Evolutionary conservation across 495 filamentous ascomycete species (phyloP), one percentile per base, ranked within the genome.

Genomic region (Penicilliopsis zonata): DNA sequence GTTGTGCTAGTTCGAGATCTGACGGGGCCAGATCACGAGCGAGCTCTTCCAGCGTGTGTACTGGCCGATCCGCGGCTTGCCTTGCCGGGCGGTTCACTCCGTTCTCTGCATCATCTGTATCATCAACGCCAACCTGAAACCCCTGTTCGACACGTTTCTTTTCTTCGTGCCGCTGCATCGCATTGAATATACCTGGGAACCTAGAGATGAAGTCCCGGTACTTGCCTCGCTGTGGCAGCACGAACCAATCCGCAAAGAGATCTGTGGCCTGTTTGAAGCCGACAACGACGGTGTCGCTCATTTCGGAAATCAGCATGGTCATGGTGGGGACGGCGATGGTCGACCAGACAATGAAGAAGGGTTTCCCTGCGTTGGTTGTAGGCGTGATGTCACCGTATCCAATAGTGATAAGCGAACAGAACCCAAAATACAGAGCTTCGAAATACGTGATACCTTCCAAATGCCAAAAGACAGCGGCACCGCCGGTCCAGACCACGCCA

Each of bases 311-410:
- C 1, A 80, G 63, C 36, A 76, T 71, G 1, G 75, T 78, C 74
- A 80, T 79, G 2, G 74, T 80, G 1, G 75, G 75, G 4, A 80
- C 67, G 17, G 75, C 73, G 19, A 78, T 55, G 0, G 78, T 55
- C 4, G 65, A 69, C 87, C 87, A 96, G 39, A 93, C 74, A 5
- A 96, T 80, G 53, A 93, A 94, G 46, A 94, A 88, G 0, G 83
- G 69, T 35, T 79, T 78, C 1, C 79, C 82, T 2, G 77, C 65
- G 45, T 86, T 87, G 5, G 76, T 80, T 9, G 67, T 54, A 0
- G 81, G 84, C 7, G 74, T 74, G 21, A 79, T 64, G 41, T 94
- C 86, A 0, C 87, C 87, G 49, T 94, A 96, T 1, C 88, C 87
- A 35, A 96, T 86, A 0, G 87, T 94, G 4, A 92, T 57, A 18